Base-by-base conservation (phyloP, 192 early-diverging fungal species). In the Coemansia sp. region DNA sequence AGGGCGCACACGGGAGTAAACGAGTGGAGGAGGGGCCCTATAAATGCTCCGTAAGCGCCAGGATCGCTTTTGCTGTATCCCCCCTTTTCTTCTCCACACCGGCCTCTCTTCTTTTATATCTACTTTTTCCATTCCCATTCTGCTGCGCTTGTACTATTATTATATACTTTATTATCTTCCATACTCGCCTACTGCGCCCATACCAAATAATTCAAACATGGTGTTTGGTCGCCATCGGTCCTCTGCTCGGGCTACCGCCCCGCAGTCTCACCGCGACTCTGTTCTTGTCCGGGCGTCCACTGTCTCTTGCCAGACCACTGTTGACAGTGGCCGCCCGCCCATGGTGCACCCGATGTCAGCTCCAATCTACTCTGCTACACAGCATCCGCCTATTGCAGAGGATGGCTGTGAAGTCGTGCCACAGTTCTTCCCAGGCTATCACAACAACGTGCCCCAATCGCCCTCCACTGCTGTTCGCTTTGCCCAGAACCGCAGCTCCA, bases 361-460 rank as follows among this genome's bases (percentile, higher is more conserved):
- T 5, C 47, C 40, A 13, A 34, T 24, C 57, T 41, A 27, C 40
- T 27, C 16, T 38, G 13, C 20, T 20, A 5, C 39, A 3, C 64
- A 16, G 52, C 44, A 3, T 3, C 49, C 62, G 38, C 44, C 68
- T 15, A 73, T 75, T 16, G 78, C 78, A 29, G 73, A 75, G 49
- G 78, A 80, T 40, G 66, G 63, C 24, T 71, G 77, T 62, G 78
- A 80, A 49, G 66, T 72, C 10, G 78, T 80, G 57, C 79, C 79
- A 2, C 79, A 81, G 71, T 81, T 81, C 55, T 76, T 76, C 52
- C 79, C 74, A 5, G 71, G 74, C 8, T 81, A 69, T 61, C 60
- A 68, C 61, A 62, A 3, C 61, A 13, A 38, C 61, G 61, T 24
- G 20, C 61, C 61, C 8, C 61, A 62, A 20, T 24, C 61, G 61